Conservation (phyloP, 305 asterid genomes). For the Salvia sclarea region DNA sequence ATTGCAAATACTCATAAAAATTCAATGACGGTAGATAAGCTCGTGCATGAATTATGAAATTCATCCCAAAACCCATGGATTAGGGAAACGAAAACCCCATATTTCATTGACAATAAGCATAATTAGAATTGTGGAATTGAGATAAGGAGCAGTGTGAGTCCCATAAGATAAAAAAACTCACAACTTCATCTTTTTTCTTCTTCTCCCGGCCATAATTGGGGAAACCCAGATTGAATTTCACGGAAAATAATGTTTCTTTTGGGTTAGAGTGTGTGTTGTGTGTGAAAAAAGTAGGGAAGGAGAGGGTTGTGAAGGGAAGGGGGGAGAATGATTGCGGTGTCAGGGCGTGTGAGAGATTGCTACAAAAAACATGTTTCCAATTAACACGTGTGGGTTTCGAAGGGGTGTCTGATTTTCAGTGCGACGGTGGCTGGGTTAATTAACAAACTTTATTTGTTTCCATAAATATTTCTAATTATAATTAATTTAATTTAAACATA, state of each 20-base stretch:
- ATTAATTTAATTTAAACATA: too few relatives aligned
- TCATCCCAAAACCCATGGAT: constrained; percentile 9
- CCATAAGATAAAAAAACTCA: constrained; percentile 32
- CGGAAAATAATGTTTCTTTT: neutral
- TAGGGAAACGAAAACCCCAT: neutral
- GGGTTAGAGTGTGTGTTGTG: constrained; percentile 18
- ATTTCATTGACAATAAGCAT: neutral
- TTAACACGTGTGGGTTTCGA: constrained; percentile 39
- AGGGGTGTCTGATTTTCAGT: constrained; percentile 22
- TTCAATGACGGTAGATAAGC: neutral
- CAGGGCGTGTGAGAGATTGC: constrained; percentile 37
- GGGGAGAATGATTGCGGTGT: constrained; percentile 41
- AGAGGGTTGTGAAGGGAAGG: constrained; percentile 13
- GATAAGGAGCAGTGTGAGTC: constrained; percentile 2
- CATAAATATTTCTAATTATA: too few relatives aligned
- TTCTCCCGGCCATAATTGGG: constrained; percentile 59
- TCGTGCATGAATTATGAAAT: constrained; percentile 16
- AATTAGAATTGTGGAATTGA: constrained; percentile 3
- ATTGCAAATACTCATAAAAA: neutral
- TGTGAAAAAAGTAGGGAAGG: neutral
- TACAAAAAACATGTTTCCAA: constrained; percentile 24
- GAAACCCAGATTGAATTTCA: constrained; percentile 31
- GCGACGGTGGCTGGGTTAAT: constrained; percentile 24
- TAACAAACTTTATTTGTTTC: too few relatives aligned
- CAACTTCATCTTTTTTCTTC: constrained; percentile 59